Conservation (phyloP, 768 basidiomycete genomes). For the Mycena indigotica region DNA sequence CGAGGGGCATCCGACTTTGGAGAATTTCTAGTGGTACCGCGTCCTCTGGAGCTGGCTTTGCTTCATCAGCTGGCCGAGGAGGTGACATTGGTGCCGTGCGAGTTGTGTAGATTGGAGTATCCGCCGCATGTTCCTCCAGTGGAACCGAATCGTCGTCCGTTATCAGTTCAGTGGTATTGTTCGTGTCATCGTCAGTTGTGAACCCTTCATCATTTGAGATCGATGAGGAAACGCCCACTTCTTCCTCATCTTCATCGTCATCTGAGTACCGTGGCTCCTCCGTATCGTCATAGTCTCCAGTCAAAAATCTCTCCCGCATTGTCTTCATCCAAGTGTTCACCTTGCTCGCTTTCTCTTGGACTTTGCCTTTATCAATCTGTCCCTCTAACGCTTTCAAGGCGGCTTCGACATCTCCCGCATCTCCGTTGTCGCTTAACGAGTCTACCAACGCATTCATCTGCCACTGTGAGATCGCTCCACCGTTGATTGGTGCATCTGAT, state of each 20-base stretch:
- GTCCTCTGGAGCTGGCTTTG: conserved; percentile 59
- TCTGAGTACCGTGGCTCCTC: conserved; percentile 61
- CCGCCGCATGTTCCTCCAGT: conserved; percentile 22
- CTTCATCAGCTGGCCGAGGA: conserved; percentile 36
- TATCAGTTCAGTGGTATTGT: conserved; percentile 11
- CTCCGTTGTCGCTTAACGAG: conserved; percentile 72
- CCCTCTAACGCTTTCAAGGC: conserved; percentile 83
- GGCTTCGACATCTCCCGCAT: conserved; percentile 78
- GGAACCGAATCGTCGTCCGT: conserved; percentile 29
- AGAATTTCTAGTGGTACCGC: conserved; percentile 69
- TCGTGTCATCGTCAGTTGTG: conserved; percentile 4
- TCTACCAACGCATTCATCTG: conserved; percentile 80
- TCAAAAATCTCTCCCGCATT: conserved; percentile 66
- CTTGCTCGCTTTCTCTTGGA: conserved; percentile 71
- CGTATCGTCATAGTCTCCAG: conserved; percentile 59
- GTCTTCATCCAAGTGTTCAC: conserved; percentile 82
- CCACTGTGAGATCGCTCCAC: conserved; percentile 71
- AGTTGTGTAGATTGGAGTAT: conserved; percentile 40
- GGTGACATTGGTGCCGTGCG: conserved; percentile 35
- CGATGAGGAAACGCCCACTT: conserved; percentile 26
- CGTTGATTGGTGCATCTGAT: conserved; percentile 40
- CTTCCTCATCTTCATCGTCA: conserved; percentile 46
- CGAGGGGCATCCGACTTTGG: conserved; percentile 52
- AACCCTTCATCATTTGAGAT: conserved; percentile 5
- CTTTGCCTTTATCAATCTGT: conserved; percentile 73